Percentiles rank a stretch among this genome's conserved stretches.
Conservation (phyloP, 257 asterid species). For the Nicotiana otophora region DNA sequence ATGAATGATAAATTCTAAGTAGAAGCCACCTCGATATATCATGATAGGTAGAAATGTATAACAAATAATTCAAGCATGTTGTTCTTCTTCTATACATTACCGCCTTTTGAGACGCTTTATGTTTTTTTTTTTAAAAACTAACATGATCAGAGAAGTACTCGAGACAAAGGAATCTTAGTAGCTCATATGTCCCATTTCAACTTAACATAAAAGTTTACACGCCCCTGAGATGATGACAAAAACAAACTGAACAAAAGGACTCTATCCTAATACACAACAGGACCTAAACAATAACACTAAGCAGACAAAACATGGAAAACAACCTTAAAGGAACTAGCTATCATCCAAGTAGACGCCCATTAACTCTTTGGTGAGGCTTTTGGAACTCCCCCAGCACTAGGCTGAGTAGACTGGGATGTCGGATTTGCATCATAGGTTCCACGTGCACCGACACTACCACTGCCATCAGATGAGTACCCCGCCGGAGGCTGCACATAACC, state of each 20-base stretch:
- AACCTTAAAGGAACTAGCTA: background rate
- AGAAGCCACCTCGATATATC: too few relatives aligned
- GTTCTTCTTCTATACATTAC: too few relatives aligned
- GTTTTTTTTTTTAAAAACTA: too few relatives aligned
- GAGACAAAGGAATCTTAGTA: background rate
- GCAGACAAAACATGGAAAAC: background rate
- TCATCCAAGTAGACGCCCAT: background rate
- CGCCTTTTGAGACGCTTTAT: too few relatives aligned
- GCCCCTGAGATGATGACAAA: background rate
- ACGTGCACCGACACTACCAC: constrained; percentile 27
- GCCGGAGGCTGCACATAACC: constrained; percentile 44
- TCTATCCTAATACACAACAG: background rate
- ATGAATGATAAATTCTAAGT: too few relatives aligned
- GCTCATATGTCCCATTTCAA: background rate
- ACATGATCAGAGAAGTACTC: background rate
- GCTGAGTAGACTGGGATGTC: constrained; percentile 37
- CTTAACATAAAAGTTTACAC: background rate
- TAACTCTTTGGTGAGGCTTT: constrained; percentile 54
- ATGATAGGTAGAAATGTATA: too few relatives aligned
- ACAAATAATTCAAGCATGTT: too few relatives aligned
- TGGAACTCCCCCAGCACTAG: constrained; percentile 34
- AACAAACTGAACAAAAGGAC: background rate
- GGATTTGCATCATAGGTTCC: constrained; percentile 36
- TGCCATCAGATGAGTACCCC: constrained; percentile 46
- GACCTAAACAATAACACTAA: background rate